Base-by-base conservation (phyloP, 805 yeast genomes). In the Yueomyces sp. region DNA sequence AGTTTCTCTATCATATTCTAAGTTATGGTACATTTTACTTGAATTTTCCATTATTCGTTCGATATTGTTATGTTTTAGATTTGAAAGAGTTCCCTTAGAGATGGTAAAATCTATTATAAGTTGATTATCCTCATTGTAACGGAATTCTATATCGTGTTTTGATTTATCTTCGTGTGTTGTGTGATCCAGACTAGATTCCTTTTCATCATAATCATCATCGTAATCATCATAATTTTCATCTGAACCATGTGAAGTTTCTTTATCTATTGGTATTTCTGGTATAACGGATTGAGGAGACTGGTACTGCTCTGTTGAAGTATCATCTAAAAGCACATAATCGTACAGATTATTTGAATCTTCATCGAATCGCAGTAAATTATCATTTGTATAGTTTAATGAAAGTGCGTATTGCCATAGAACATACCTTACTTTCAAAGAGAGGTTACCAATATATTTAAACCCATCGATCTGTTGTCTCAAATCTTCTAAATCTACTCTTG, bases 1-100 rank as follows among this genome's bases (percentile, higher is more conserved):
- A 2, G 88, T 84, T 43, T 85, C 94, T 45, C 56, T 63, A 58
- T 84, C 94, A 54, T 77, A 74, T 57, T 84, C 94, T 55, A 81
- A 81, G 51, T 72, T 77, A 55, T 83, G 92, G 54, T 83, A 83
- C 3, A 82, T 74, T 50, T 76, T 80, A 62, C 78, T 78, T 65
- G 81, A 81, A 54, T 77, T 81, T 46, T 70, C 74, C 45, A 82
- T 75, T 4, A 67, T 49, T 2, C 52, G 50, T 38, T 60, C 63
- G 39, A 61, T 55, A 39, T 67, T 65, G 27, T 49, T 59, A 4
- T 56, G 45, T 48, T 60, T 58, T 32, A 65, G 46, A 44, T 56
- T 62, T 19, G 56, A 44, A 9, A 64, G 40, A 6, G 67, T 66
- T 4, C 59, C 58, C 44, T 58, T 56, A 1, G 66, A 61, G 33